Evolutionary conservation across 169 alveolate species (phyloP), one percentile per base, ranked within the genome.

Genomic region (Plasmodium vinckei): DNA sequence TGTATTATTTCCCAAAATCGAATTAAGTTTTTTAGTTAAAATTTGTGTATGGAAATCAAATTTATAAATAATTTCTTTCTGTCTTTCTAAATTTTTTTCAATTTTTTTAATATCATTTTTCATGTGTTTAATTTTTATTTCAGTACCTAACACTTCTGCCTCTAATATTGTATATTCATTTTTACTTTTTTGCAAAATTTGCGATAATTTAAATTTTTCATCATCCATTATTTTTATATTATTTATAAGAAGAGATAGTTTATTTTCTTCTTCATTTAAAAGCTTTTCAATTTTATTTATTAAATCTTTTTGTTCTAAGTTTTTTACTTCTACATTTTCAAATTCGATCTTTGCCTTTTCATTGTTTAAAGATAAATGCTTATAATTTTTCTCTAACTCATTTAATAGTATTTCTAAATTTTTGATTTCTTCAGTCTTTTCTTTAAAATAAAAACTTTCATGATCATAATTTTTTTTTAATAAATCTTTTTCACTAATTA

Each of bases 1-100:
- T 15, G 82, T 82, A 17, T 82, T 67, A 39, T 39, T 82, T 17
- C 90, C 90, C 39, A 82, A 67, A 19, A 71, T 47, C 0, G 39
- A 59, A 42, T 65, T 82, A 3, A 82, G 60, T 67, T 82, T 82
- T 60, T 82, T 82, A 7, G 90, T 82, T 82, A 82, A 51, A 27
- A 82, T 72, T 44, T 82, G 90, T 13, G 84, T 82, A 15, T 67
- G 90, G 39, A 82, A 82, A 21, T 82, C 90, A 54, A 82, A 82
- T 53, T 82, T 82, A 61, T 82, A 82, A 13, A 82, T 33, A 13
- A 82, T 82, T 70, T 82, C 90, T 71, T 82, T 67, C 21, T 82
- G 90, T 70, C 82, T 82, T 61, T 82, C 90, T 47, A 82, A 42
- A 67, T 82, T 82, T 82, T 82, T 39, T 82, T 82, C 90, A 15